These are phyloP conservation scores for Paxillus involutus DNA, from an alignment of 768 basidiomycete genomes.

Conservation along the genomic window DNA sequence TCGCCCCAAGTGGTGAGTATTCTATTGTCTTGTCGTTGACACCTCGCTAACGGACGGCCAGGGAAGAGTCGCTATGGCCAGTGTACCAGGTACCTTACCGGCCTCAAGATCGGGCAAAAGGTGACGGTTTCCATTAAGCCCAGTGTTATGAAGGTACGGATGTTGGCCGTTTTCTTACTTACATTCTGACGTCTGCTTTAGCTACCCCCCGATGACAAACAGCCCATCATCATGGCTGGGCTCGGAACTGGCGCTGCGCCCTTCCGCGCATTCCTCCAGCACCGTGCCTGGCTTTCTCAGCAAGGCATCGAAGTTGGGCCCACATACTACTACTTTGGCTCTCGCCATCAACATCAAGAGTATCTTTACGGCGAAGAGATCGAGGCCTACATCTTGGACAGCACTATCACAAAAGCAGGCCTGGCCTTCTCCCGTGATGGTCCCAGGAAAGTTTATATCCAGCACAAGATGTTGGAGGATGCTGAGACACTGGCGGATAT, in stretches of 20 bases:
- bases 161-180: background rate
- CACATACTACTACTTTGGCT: conserved; percentile 97
- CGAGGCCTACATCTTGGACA: conserved; percentile 87
- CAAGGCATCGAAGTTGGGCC: conserved; percentile 86
- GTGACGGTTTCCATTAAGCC: conserved; percentile 98
- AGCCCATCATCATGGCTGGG: conserved; percentile 98
- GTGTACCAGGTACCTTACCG: conserved; percentile 92
- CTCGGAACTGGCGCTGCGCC: conserved; percentile 98
- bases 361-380: conserved; percentile 97
- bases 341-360: conserved; percentile 91
- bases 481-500: conserved; percentile 72
- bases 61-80: conserved; percentile 85
- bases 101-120: conserved; percentile 81
- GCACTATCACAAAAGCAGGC: conserved; percentile 85
- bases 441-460: conserved; percentile 93
- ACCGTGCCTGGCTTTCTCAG: conserved; percentile 79
- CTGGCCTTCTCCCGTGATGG: conserved; percentile 97
- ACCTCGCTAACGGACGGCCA: conserved; percentile 29
- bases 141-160: conserved; percentile 93
- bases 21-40: background rate
- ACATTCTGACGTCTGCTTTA: conserved; percentile 30
- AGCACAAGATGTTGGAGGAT: conserved; percentile 97
- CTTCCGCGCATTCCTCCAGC: conserved; percentile 98
- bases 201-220: conserved; percentile 80
- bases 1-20: conserved; percentile 72